Percentiles rank a stretch among this genome's conserved stretches.
These are phyloP conservation scores for Diaporthe velutina DNA, from an alignment of 2,329 filamentous ascomycete species.

Conservation along the genomic window DNA sequence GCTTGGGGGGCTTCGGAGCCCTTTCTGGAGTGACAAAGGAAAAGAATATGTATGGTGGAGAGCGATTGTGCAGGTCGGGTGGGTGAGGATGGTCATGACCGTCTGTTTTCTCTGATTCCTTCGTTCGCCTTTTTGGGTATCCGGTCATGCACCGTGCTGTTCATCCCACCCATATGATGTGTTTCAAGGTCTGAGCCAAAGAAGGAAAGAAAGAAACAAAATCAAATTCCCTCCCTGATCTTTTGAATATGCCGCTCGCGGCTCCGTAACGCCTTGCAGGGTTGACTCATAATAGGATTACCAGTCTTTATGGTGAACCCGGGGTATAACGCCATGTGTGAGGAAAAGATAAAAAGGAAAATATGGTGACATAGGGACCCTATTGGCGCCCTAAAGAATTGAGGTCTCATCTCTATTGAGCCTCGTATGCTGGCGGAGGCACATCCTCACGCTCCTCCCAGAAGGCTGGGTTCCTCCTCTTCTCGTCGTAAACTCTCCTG, in stretches of 20 bases:
- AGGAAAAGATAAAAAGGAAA: slow-evolving; percentile 3
- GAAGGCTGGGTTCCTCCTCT: slow-evolving; percentile 67
- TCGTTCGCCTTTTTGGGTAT: neutral
- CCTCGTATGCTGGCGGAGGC: slow-evolving; percentile 74
- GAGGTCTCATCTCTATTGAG: slow-evolving; percentile 51
- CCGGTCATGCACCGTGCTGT: slow-evolving; percentile 19
- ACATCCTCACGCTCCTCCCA: slow-evolving; percentile 69
- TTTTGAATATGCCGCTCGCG: slow-evolving; percentile 32
- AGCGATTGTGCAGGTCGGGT: slow-evolving; percentile 19
- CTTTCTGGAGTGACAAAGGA: slow-evolving; percentile 20
- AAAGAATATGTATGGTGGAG: slow-evolving; percentile 24
- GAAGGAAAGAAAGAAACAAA: neutral
- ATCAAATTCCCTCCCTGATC: slow-evolving; percentile 10
- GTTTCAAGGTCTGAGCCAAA: slow-evolving; percentile 24
- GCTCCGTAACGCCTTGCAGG: slow-evolving; percentile 39
- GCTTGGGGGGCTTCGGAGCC: neutral
- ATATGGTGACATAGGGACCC: slow-evolving; percentile 29
- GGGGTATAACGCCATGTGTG: slow-evolving; percentile 39
- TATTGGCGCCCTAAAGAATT: neutral
- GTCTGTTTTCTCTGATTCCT: neutral
- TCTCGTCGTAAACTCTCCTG: slow-evolving; percentile 88
- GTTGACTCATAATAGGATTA: slow-evolving; percentile 32
- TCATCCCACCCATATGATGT: slow-evolving; percentile 28
- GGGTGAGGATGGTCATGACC: slow-evolving; percentile 25
- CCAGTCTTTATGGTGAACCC: slow-evolving; percentile 35